Base-by-base conservation (phyloP, 805 yeast genomes). In the Hermanozyma aechmeae region DNA sequence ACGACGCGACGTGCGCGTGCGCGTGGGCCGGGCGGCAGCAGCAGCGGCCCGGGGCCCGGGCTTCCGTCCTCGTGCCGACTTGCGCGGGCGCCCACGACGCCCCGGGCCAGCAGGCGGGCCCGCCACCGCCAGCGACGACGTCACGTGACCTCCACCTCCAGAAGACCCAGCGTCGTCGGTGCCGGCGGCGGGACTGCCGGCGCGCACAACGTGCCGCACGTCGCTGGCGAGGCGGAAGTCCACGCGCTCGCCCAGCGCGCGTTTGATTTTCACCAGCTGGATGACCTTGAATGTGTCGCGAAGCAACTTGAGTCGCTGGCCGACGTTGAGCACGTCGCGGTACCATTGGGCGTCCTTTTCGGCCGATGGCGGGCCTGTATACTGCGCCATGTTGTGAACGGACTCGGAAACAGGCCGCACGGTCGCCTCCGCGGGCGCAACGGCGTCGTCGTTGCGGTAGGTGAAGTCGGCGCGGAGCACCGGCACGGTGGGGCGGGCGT, bases 221-320 rank as follows among this genome's bases (percentile, higher is more conserved):
- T 38, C 44, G 19, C 31, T 29, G 10, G 29, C 26, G 10, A 32
- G 27, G 6, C 32, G 35, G 33, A 41, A 41, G 26, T 41, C 45
- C 13, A 37, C 45, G 13, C 36, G 30, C 11, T 34, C 34, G 24
- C 45, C 45, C 39, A 39, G 30, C 29, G 33, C 26, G 19, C 39
- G 36, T 20, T 39, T 37, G 20, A 39, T 41, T 30, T 43, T 40
- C 24, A 39, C 45, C 16, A 34, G 29, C 32, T 41, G 43, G 22
- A 41, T 29, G 30, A 41, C 43, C 22, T 37, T 39, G 33, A 27
- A 39, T 10, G 43, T 38, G 25, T 41, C 45, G 13, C 45, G 36
- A 14, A 41, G 37, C 10, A 41, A 28, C 24, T 34, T 34, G 24
- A 41, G 42, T 21, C 43, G 28, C 32, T 41, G 45, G 8, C 31